Conservation (phyloP, 1,139 yeast genomes). For the Meyerozyma elateridarum region DNA sequence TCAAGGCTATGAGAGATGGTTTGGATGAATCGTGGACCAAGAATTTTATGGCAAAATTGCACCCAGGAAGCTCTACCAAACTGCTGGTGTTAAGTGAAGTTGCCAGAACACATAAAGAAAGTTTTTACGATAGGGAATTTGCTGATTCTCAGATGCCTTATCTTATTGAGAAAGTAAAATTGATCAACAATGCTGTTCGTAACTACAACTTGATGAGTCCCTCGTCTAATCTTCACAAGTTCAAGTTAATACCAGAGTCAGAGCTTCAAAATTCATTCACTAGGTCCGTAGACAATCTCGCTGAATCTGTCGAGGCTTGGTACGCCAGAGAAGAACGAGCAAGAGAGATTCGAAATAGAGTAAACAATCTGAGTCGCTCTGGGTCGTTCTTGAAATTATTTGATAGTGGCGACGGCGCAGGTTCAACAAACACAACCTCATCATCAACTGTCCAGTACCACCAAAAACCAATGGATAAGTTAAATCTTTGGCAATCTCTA, state of each 20-base stretch:
- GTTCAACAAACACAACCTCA: not conserved
- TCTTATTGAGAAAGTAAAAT: conserved; percentile 39
- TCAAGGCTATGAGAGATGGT: conserved; percentile 40
- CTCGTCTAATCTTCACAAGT: conserved; percentile 56
- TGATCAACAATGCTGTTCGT: conserved; percentile 57
- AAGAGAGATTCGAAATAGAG: not conserved
- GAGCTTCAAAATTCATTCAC: conserved; percentile 39
- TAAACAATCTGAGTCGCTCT: conserved; percentile 1
- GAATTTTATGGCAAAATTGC: conserved; percentile 26
- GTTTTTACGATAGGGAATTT: conserved; percentile 4
- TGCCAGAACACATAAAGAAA: conserved; percentile 6
- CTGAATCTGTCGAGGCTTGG: conserved; percentile 5
- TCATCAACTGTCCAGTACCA: not conserved
- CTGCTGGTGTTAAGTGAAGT: not conserved
- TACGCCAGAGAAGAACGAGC: conserved; percentile 2
- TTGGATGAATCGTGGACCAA: conserved; percentile 43
- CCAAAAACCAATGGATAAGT: conserved; percentile 18
- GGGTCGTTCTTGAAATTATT: conserved; percentile 1
- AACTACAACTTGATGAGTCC: conserved; percentile 83
- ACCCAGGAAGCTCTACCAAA: conserved; percentile 2
- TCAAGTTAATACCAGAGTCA: conserved; percentile 48
- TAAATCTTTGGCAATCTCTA: conserved; percentile 31
- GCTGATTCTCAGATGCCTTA: conserved; percentile 23
- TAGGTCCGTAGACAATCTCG: conserved; percentile 4
- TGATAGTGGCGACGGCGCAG: not conserved